phyloP scores from a whole-genome alignment of 257 asterid genomes.

The Solanum paucissectum region DNA sequence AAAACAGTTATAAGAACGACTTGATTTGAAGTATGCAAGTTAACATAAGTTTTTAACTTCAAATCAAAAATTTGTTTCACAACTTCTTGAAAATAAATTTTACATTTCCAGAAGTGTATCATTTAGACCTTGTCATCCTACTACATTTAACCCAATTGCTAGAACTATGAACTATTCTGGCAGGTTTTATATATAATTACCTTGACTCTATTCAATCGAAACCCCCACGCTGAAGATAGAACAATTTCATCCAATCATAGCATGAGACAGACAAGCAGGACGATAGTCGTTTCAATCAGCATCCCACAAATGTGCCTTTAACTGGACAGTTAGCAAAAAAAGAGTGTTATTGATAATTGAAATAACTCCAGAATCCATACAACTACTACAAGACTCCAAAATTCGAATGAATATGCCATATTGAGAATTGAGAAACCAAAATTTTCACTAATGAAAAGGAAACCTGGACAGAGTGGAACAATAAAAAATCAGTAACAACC shows the following conservation, averaged over 20 bases:
- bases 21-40: neutral
- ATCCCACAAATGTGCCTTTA: neutral
- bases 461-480: neutral
- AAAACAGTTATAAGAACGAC: neutral
- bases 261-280: neutral
- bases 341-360: neutral
- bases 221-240: neutral
- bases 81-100: neutral
- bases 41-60: neutral
- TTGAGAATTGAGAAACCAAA: neutral
- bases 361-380: neutral
- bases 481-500: slow-evolving; percentile 17
- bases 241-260: neutral
- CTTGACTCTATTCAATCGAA: neutral
- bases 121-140: neutral
- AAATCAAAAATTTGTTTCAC: neutral
- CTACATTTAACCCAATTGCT: neutral
- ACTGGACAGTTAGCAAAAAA: neutral
- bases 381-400: neutral
- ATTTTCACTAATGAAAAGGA: neutral
- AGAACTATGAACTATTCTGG: neutral
- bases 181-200: neutral
- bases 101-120: neutral
- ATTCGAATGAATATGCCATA: neutral
- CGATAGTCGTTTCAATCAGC: neutral